Percentiles rank a stretch among this genome's conserved stretches.
phyloP scores from a whole-genome alignment of 2,329 filamentous ascomycete species.

The Oidium heveae region DNA sequence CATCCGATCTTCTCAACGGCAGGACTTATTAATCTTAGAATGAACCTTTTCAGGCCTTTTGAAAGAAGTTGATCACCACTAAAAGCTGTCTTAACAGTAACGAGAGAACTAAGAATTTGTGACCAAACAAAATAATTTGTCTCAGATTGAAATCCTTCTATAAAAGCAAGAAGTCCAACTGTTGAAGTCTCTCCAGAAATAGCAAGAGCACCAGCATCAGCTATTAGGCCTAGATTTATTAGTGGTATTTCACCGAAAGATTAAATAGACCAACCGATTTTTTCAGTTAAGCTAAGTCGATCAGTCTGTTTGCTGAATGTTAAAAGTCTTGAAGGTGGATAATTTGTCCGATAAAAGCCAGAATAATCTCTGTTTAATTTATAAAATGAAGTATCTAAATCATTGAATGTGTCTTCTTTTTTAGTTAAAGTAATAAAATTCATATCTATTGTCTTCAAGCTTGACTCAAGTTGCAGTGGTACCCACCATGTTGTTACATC shows the following conservation, averaged over 20 bases:
- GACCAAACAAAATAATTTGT: conserved; percentile 73
- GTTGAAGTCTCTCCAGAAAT: conserved; percentile 69
- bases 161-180: conserved; percentile 53
- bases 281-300: conserved; percentile 60
- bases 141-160: conserved; percentile 65
- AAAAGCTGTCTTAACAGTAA: conserved; percentile 63
- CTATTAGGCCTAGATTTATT: conserved; percentile 29
- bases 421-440: conserved; percentile 42
- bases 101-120: conserved; percentile 55
- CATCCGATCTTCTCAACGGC: conserved; percentile 64
- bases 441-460: conserved; percentile 34
- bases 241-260: background rate
- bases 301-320: conserved; percentile 58
- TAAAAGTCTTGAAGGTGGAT: conserved; percentile 57
- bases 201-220: conserved; percentile 71
- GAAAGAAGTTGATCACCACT: conserved; percentile 47
- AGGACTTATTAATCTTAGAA: conserved; percentile 47
- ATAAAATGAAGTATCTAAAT: conserved; percentile 61
- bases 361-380: conserved; percentile 75
- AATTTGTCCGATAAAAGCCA: conserved; percentile 69
- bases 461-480: conserved; percentile 63
- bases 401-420: conserved; percentile 53
- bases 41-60: conserved; percentile 52
- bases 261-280: conserved; percentile 35
- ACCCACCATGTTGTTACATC: conserved; percentile 92